These are phyloP conservation scores for Pleoardoris graminearum DNA, from an alignment of 2,329 filamentous ascomycete genomes.

Conservation along the genomic window DNA sequence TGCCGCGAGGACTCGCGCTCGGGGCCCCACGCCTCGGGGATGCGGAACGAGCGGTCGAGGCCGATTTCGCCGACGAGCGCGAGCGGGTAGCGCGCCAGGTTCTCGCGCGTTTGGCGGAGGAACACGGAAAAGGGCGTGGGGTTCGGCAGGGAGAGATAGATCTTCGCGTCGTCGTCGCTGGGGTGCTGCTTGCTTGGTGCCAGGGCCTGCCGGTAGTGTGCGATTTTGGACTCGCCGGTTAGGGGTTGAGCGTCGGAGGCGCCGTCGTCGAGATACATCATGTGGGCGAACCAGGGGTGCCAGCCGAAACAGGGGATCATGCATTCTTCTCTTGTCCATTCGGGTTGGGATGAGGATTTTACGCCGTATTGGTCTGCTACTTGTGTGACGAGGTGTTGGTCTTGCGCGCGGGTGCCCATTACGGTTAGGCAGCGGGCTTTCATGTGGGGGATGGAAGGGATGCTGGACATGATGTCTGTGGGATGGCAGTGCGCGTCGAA, in stretches of 20 bases:
- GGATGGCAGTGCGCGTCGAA: conserved; percentile 85
- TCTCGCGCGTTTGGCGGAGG: conserved; percentile 58
- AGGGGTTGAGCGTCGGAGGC: conserved; percentile 21
- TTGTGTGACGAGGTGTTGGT: conserved; percentile 71
- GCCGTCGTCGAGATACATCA: conserved; percentile 59
- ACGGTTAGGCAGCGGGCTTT: conserved; percentile 67
- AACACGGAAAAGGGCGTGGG: conserved; percentile 64
- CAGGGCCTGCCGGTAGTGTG: conserved; percentile 71
- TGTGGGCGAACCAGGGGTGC: conserved; percentile 86
- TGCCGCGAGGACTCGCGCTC: conserved; percentile 48
- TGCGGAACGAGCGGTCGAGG: conserved; percentile 74
- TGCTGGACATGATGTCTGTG: conserved; percentile 71
- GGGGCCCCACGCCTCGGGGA: conserved; percentile 64
- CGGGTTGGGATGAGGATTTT: conserved; percentile 24
- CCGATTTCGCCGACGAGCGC: conserved; percentile 79
- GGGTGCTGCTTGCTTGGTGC: conserved; percentile 47
- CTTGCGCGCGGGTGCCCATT: conserved; percentile 76
- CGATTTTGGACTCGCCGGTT: conserved; percentile 51
- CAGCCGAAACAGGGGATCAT: conserved; percentile 78
- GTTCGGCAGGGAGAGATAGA: conserved; percentile 58
- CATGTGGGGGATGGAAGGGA: conserved; percentile 65
- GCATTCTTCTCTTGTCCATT: conserved; percentile 45
- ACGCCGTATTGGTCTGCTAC: conserved; percentile 62
- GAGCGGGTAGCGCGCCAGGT: conserved; percentile 61
- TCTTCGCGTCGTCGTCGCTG: conserved; percentile 45